phyloP scores from a whole-genome alignment of 352 stramenopile genomes.

The Globisporangium cystogenes region DNA sequence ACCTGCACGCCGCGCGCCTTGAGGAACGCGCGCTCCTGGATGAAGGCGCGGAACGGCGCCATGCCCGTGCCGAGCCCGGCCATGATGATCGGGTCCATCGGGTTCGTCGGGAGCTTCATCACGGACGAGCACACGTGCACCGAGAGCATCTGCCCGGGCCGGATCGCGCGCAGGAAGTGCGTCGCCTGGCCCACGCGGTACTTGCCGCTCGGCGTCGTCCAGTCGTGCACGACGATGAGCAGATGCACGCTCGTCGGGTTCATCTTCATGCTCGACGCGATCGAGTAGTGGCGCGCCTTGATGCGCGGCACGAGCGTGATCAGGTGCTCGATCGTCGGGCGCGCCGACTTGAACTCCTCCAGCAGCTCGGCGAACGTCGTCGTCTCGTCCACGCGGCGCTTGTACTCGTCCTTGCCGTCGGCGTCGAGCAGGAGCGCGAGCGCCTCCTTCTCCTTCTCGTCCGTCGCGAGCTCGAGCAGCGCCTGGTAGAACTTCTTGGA shows the following conservation, averaged over 20 bases:
- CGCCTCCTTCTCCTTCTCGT: conserved; percentile 66
- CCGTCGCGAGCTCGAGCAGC: conserved; percentile 50
- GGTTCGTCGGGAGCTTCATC: conserved; percentile 72
- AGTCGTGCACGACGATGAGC: conserved; percentile 84
- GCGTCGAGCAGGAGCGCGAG: conserved; percentile 41
- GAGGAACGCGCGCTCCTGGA: conserved; percentile 82
- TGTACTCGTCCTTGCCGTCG: conserved; percentile 83
- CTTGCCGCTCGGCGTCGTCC: conserved; percentile 69
- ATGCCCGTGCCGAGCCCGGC: conserved; percentile 85
- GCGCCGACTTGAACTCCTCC: conserved; percentile 65
- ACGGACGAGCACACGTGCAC: conserved; percentile 71
- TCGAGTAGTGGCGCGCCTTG: conserved; percentile 88
- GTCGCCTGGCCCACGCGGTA: conserved; percentile 65
- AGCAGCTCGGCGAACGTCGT: conserved; percentile 74
- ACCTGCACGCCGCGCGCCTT: conserved; percentile 57
- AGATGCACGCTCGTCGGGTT: conserved; percentile 80
- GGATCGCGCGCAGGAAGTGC: conserved; percentile 43
- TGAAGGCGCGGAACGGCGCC: conserved; percentile 89
- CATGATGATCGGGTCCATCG: conserved; percentile 76
- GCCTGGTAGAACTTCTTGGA: conserved; percentile 85
- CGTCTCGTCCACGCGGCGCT: conserved; percentile 72
- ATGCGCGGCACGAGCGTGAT: conserved; percentile 74
- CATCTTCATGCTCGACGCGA: conserved; percentile 87
- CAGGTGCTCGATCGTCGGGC: conserved; percentile 55
- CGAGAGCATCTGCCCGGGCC: conserved; percentile 46